Evolutionary conservation across 2,329 filamentous ascomycete genomes (phyloP).

Genomic region (Cyphellophora europaea): DNA sequence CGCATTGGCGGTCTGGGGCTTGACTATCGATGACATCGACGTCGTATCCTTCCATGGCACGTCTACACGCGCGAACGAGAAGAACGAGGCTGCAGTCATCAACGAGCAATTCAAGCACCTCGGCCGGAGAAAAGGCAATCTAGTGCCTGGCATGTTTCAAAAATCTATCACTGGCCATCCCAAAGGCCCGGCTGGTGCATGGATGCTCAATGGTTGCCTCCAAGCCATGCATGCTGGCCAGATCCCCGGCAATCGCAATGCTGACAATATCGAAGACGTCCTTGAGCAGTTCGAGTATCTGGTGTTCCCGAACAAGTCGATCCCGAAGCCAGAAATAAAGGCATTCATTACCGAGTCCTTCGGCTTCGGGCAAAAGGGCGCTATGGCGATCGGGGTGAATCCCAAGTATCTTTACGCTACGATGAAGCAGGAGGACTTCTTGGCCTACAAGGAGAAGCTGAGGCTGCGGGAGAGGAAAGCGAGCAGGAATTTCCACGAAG

Average conservation of each 20-base stretch:
- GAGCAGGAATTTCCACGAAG: neutral
- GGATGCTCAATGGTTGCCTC: constrained; percentile 30
- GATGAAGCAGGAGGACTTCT: neutral
- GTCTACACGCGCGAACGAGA: constrained; percentile 30
- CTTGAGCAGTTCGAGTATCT: no score
- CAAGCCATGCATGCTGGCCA: constrained; percentile 26
- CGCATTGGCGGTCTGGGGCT: constrained; percentile 27
- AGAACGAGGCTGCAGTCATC: constrained; percentile 29
- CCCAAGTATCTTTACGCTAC: neutral
- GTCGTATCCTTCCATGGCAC: constrained; percentile 33
- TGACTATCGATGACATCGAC: constrained; percentile 29
- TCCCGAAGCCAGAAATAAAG: constrained; percentile 21
- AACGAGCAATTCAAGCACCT: constrained; percentile 27
- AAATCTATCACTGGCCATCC: constrained; percentile 31
- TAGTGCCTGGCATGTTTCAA: constrained; percentile 25
- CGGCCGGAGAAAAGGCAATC: constrained; percentile 26
- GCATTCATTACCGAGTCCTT: constrained; percentile 36
- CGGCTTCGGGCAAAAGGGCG: constrained; percentile 38
- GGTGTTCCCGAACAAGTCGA: constrained; percentile 22
- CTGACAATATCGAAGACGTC: constrained; percentile 28
- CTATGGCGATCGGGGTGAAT: constrained; percentile 6
- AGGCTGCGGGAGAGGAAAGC: neutral
- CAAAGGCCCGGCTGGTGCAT: constrained; percentile 28
- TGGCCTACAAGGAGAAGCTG: neutral
- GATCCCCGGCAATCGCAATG: constrained; percentile 29